These are phyloP conservation scores for Aspergillus hiratsukae DNA, from an alignment of 2,329 filamentous ascomycete species.

Conservation along the genomic window DNA sequence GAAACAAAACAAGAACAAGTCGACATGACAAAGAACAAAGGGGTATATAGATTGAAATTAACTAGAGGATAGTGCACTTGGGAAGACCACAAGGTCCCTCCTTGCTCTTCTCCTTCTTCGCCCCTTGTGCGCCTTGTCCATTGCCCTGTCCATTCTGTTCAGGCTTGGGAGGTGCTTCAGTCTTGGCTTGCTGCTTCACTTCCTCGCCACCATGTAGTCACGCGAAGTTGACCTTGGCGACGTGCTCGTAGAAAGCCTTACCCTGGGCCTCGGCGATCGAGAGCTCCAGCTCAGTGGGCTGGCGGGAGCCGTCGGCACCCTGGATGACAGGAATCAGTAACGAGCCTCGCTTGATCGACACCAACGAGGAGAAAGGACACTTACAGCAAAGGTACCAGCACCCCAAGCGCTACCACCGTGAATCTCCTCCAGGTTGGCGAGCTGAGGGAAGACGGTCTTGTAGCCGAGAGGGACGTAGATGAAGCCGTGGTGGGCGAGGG, in stretches of 20 bases:
- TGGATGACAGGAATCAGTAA: constrained; percentile 21
- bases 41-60: constrained; percentile 6
- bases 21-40: constrained; percentile 5
- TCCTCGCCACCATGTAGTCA: constrained; percentile 69
- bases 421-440: constrained; percentile 71
- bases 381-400: constrained; percentile 79
- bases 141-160: constrained; percentile 26
- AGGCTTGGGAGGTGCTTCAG: constrained; percentile 17
- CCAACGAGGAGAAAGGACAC: constrained; percentile 16
- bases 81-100: constrained; percentile 73
- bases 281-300: constrained; percentile 71
- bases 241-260: constrained; percentile 72
- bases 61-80: constrained; percentile 64
- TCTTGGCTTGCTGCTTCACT: constrained; percentile 22
- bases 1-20: constrained; percentile 9
- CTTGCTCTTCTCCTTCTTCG: constrained; percentile 45
- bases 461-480: constrained; percentile 96
- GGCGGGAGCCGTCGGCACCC: constrained; percentile 72
- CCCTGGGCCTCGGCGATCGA: constrained; percentile 78
- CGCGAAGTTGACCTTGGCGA: constrained; percentile 65
- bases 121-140: constrained; percentile 29
- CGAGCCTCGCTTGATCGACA: not conserved
- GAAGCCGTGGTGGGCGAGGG: constrained; percentile 87
- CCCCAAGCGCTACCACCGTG: constrained; percentile 90
- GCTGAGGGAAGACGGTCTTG: constrained; percentile 66